A percentile compares a stretch with the other conserved stretches of the same genome.
These are phyloP conservation scores for Aspergillus persii DNA, from an alignment of 2,329 filamentous ascomycete species.

Conservation along the genomic window DNA sequence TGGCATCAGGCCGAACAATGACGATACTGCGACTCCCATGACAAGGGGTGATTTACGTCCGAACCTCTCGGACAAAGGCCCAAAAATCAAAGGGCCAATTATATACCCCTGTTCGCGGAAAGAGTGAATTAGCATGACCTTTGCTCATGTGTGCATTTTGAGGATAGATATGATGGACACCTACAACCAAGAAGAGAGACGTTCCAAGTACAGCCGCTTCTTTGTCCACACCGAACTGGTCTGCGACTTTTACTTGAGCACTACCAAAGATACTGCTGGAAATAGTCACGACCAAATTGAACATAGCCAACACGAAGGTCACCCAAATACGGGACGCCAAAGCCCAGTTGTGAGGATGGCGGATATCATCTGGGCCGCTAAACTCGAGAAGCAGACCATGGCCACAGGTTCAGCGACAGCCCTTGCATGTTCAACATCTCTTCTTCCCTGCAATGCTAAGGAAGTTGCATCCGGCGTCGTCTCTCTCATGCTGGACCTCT, in stretches of 20 bases:
- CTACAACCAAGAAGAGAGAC: slow-evolving; percentile 2
- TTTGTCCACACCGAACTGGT: not conserved
- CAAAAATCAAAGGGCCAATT: slow-evolving; percentile 53
- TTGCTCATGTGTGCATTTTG: too few species aligned
- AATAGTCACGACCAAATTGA: not conserved
- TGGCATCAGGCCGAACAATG: slow-evolving; percentile 53
- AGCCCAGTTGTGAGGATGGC: not conserved
- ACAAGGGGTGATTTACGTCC: slow-evolving; percentile 52
- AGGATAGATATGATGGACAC: too few species aligned
- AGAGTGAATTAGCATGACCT: not conserved
- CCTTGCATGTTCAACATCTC: too few species aligned
- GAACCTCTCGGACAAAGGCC: slow-evolving; percentile 48
- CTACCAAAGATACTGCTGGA: slow-evolving; percentile 1
- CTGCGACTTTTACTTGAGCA: not conserved
- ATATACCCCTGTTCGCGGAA: slow-evolving; percentile 1
- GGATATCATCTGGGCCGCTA: not conserved
- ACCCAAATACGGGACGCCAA: not conserved
- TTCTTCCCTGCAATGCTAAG: too few species aligned
- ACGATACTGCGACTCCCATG: slow-evolving; percentile 54
- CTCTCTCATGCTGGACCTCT: too few species aligned
- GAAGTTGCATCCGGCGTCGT: too few species aligned
- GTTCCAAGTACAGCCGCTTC: slow-evolving; percentile 1
- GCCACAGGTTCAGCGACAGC: too few species aligned
- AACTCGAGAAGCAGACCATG: too few species aligned
- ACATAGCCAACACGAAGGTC: not conserved